A percentile compares a stretch with the other conserved stretches of the same genome.
These are phyloP conservation scores for Penicillium goetzii DNA, from an alignment of 495 filamentous ascomycete species.

Conservation along the genomic window DNA sequence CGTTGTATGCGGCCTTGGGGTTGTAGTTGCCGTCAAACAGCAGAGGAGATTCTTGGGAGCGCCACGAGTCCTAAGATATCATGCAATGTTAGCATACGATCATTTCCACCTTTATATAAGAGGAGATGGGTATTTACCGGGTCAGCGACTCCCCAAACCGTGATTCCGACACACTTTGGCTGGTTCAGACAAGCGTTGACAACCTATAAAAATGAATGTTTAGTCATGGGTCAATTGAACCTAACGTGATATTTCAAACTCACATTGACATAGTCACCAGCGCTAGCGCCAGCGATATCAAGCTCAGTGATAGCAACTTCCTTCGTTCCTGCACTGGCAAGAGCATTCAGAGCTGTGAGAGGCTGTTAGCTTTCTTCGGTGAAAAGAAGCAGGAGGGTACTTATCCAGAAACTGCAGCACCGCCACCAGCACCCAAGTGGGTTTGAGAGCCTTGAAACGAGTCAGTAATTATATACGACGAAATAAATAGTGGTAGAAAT, in stretches of 20 bases:
- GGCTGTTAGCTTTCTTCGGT: background rate
- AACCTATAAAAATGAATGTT: constrained; percentile 34
- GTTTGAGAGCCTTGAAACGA: constrained; percentile 56
- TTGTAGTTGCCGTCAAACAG: constrained; percentile 6
- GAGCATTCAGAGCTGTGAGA: constrained; percentile 56
- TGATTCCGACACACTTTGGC: constrained; percentile 71
- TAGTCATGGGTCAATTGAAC: background rate
- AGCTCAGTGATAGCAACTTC: constrained; percentile 69
- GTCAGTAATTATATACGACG: constrained; percentile 10
- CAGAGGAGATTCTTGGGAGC: background rate
- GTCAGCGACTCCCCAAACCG: constrained; percentile 77
- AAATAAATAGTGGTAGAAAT: background rate
- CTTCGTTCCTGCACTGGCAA: constrained; percentile 53
- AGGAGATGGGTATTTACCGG: background rate
- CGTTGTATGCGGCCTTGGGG: constrained; percentile 3
- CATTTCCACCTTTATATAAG: background rate
- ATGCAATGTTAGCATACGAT: background rate
- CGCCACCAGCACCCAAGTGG: constrained; percentile 46
- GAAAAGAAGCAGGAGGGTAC: background rate
- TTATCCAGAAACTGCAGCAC: constrained; percentile 19
- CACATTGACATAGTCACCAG: constrained; percentile 62
- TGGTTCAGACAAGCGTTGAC: constrained; percentile 66
- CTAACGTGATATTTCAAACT: constrained; percentile 1
- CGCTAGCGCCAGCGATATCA: constrained; percentile 62
- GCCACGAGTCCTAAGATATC: constrained; percentile 1